Conservation (phyloP, 148 eudicot genomes). For the Chenopodium berlandieri region DNA sequence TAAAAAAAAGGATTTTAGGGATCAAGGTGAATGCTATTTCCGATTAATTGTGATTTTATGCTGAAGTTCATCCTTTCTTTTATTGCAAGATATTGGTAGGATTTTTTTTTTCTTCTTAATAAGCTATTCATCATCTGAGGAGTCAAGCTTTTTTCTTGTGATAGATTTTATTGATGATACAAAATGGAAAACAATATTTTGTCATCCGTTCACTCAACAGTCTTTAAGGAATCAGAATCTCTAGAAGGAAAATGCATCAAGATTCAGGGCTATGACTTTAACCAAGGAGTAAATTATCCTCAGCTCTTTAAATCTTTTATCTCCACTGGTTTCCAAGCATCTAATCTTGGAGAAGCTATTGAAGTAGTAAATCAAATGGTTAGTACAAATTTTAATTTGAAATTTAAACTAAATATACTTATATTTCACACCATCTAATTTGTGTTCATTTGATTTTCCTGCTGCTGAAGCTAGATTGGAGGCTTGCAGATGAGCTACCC, state of each 20-base stretch:
- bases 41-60: background rate
- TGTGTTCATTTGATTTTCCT: slow-evolving; percentile 19
- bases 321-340: slow-evolving; percentile 90
- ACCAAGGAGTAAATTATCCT: slow-evolving; percentile 62
- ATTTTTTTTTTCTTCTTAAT: no score
- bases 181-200: slow-evolving; percentile 34
- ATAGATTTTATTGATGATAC: background rate
- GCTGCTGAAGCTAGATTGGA: slow-evolving; percentile 80
- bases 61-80: background rate
- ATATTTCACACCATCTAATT: background rate
- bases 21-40: background rate
- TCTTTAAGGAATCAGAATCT: slow-evolving; percentile 75
- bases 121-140: background rate
- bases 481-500: slow-evolving; percentile 63
- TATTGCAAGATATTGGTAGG: background rate
- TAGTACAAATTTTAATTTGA: slow-evolving; percentile 9
- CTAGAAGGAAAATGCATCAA: slow-evolving; percentile 60
- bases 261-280: slow-evolving; percentile 90
- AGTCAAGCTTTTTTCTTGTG: background rate
- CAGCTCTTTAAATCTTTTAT: slow-evolving; percentile 54
- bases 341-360: slow-evolving; percentile 91
- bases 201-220: slow-evolving; percentile 47
- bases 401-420: background rate
- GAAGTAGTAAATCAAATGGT: slow-evolving; percentile 92
- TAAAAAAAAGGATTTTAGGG: background rate